Evolutionary conservation across 805 yeast genomes (phyloP), one percentile per base, ranked within the genome.

Genomic region (Kodamaea kaohsiungensis): DNA sequence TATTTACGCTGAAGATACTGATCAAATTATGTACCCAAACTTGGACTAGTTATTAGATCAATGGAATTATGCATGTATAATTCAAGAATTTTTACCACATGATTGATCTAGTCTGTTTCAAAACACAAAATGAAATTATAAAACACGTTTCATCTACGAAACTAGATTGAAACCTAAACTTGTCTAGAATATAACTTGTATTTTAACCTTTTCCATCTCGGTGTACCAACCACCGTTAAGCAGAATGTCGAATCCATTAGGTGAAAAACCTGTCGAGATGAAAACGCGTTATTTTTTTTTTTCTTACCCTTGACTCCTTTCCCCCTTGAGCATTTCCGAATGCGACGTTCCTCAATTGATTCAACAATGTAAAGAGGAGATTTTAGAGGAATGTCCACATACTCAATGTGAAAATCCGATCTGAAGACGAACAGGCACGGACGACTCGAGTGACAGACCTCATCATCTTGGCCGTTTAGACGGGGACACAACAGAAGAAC

Each of bases 1-100:
- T 7, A 66, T 75, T 5, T 86, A 87, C 86, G 85, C 85, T 52
- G 91, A 86, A 60, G 83, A 83, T 1, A 71, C 82, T 27, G 49
- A 46, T 45, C 93, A 88, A 46, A 68, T 90, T 5, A 71, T 87
- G 56, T 88, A 90, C 62, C 89, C 92, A 1, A 69, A 73, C 33
- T 48, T 69, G n/a, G 67, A 64, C 3, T 69, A 68, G 47, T 68
- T 63, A 53, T 66, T 52, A 38, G 42, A 15, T 50, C 30, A 39
- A 43, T 43, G n/a, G 37, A 17, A 15, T 13, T 33, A 13, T 35
- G 22, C 18, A 43, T 19, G 18, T 39, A 12, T 27, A 3, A 38
- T 8, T 8, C 35, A 19, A 16, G 18, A 27, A 22, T 22, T 15
- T 40, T 7, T 22, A 6, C 6, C 25, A 22, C 6, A 22, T 22